Evolutionary conservation across 768 basidiomycete genomes (phyloP).

Genomic region (Ramaria sp.): DNA sequence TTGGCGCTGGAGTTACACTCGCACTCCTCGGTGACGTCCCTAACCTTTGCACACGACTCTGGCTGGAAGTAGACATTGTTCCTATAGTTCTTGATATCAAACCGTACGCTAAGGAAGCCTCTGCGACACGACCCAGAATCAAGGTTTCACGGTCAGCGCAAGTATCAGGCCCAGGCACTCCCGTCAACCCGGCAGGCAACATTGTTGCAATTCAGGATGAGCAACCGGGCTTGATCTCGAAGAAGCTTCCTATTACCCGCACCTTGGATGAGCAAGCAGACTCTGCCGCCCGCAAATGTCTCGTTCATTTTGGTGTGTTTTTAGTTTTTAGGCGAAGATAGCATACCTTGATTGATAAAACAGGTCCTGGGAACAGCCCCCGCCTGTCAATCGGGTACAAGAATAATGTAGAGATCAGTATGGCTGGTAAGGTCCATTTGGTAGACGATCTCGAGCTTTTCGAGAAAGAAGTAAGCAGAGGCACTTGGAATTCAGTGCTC

Average conservation of each 20-base stretch:
- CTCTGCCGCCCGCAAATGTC: constrained; percentile 73
- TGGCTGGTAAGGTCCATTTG: constrained; percentile 76
- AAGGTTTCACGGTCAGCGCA: constrained; percentile 75
- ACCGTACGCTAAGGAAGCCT: constrained; percentile 62
- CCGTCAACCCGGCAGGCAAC: constrained; percentile 39
- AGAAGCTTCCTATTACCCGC: constrained; percentile 59
- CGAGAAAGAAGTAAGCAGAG: constrained; percentile 54
- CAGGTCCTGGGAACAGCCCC: constrained; percentile 74
- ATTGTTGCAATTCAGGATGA: constrained; percentile 35
- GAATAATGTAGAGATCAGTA: constrained; percentile 83
- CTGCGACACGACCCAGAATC: constrained; percentile 64
- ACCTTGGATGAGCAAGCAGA: constrained; percentile 80
- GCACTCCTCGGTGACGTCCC: constrained; percentile 66
- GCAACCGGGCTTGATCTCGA: constrained; percentile 33
- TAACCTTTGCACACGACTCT: constrained; percentile 76
- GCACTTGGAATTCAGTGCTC: constrained; percentile 73
- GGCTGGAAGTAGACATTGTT: constrained; percentile 75
- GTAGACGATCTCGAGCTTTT: constrained; percentile 76
- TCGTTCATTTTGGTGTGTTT: constrained; percentile 37
- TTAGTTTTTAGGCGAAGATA: not conserved
- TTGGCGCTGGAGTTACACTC: constrained; percentile 72
- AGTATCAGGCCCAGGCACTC: constrained; percentile 67
- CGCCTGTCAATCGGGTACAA: constrained; percentile 72
- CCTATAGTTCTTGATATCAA: constrained; percentile 48
- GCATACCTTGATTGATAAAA: not conserved